phyloP scores from a whole-genome alignment of 2,329 filamentous ascomycete genomes.

The Hortaea sp. region DNA sequence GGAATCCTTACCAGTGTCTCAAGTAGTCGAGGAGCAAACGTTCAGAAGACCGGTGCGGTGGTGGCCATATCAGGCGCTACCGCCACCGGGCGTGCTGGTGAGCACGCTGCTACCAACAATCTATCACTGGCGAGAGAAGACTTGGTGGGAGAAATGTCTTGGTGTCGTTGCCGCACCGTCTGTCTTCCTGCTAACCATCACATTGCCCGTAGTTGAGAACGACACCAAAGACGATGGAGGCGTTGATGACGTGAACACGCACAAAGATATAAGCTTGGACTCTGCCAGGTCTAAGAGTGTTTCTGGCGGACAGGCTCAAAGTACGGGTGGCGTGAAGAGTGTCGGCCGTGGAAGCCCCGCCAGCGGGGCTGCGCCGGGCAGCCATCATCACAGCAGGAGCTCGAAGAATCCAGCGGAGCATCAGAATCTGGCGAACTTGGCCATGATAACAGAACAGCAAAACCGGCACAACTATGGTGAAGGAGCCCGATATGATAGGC shows the following conservation, averaged over 20 bases:
- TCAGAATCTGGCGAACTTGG: slow-evolving; percentile 24
- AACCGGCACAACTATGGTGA: slow-evolving; percentile 16
- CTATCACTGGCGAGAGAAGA: slow-evolving; percentile 70
- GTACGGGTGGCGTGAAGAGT: slow-evolving; percentile 7
- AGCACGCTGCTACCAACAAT: slow-evolving; percentile 80
- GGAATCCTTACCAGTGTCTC: slow-evolving; percentile 32
- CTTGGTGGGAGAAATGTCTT: slow-evolving; percentile 71
- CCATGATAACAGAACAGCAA: slow-evolving; percentile 17
- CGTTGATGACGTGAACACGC: not conserved
- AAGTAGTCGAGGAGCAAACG: slow-evolving; percentile 14
- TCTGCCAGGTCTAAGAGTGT: slow-evolving; percentile 6
- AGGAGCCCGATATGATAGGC: not conserved
- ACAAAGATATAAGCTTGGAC: slow-evolving; percentile 5
- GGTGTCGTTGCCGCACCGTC: slow-evolving; percentile 79
- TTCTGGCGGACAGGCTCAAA: slow-evolving; percentile 5
- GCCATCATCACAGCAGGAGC: slow-evolving; percentile 9
- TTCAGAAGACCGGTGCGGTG: slow-evolving; percentile 36
- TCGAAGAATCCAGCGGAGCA: slow-evolving; percentile 18
- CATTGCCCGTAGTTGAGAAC: slow-evolving; percentile 79
- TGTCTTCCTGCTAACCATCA: slow-evolving; percentile 81
- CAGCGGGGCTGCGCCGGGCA: slow-evolving; percentile 6
- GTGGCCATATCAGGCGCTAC: slow-evolving; percentile 72
- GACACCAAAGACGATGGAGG: slow-evolving; percentile 33
- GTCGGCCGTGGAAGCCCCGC: slow-evolving; percentile 6
- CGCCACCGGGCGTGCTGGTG: slow-evolving; percentile 59